Base-by-base conservation (phyloP, 176 grass and related monocot species). In the Bolboschoenus planiculmis region DNA sequence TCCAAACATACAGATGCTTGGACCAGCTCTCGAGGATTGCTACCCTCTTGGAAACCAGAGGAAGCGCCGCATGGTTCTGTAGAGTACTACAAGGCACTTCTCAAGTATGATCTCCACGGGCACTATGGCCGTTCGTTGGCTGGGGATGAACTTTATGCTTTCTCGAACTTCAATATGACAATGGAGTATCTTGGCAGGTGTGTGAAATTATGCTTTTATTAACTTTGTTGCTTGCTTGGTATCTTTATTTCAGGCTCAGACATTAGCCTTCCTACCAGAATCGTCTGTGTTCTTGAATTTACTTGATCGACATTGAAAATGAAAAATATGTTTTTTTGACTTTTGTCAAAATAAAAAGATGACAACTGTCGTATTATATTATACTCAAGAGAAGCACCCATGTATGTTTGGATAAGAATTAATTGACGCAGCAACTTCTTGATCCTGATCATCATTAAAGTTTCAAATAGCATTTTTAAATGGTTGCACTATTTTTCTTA, bases 71-170 rank as follows among this genome's bases (percentile, higher is more conserved):
- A 79, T 27, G 78, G 91, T 64, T 57, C 92, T 56, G 84, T 78
- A 21, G 90, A 90, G 84, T 98, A 95, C 86, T 98, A 95, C 91
- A 44, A 89, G 3, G 31, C 16, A 30, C 89, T 95, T 47, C 50
- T 68, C 16, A 85, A 31, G 26, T 90, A 95, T 50, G 96, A 98
- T 50, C 51, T 92, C 10, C 31, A 56, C 18, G 81, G 90, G 24
- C 80, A 63, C 21, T 27, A 0, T 20, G 64, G 81, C 36, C 90
- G 92, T 35, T 61, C 39, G 2, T 87, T 97, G 24, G 84, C 23
- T 8, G 55, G 15, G 2, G 55, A 83, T 16, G 87, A 44, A 7
- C 20, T 85, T 2, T 74, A 95, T 7, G 30, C 54, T 51, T 98
- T 98, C 62, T n/a, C n/a, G n/a, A 85, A 86, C 24, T n/a, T n/a